Percentiles rank a stretch among this genome's conserved stretches.
phyloP scores from a whole-genome alignment of 352 stramenopile species.

The Chrysophaeum taylorii region DNA sequence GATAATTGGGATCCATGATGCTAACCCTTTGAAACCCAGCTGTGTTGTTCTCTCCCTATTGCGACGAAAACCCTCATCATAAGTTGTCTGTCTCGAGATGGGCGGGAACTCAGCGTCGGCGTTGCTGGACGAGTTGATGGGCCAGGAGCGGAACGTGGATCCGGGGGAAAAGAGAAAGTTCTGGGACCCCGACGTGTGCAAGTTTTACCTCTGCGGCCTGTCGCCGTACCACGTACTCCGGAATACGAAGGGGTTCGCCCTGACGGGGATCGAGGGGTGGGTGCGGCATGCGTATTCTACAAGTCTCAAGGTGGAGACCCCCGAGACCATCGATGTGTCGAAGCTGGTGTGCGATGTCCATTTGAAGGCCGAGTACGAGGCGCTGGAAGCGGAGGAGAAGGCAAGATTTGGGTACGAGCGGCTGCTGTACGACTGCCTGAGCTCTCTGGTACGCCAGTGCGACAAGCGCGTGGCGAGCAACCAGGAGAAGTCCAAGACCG shows the following conservation, averaged over 20 bases:
- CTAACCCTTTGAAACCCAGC: not conserved
- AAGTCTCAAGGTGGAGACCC: not conserved
- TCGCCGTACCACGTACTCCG: not conserved
- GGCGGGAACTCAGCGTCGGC: not conserved
- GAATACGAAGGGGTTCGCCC: not conserved
- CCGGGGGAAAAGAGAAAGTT: not conserved
- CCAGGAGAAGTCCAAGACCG: not conserved
- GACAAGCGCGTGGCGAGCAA: not conserved
- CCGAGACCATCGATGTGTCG: not conserved
- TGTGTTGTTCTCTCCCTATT: not conserved
- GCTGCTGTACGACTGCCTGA: not conserved
- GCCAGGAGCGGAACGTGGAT: conserved; percentile 6
- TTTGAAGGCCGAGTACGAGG: conserved; percentile 11
- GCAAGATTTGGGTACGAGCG: conserved; percentile 10
- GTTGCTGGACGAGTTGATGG: conserved; percentile 12
- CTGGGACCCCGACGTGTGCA: conserved; percentile 1
- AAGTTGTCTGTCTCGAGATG: not conserved
- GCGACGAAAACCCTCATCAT: too few species aligned
- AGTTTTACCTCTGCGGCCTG: conserved; percentile 1
- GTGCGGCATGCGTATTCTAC: not conserved
- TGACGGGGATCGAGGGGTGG: not conserved
- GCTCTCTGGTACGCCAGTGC: not conserved
- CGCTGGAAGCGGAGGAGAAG: not conserved
- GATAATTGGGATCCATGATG: not conserved
- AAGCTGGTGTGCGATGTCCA: not conserved